A percentile compares a stretch with the other conserved stretches of the same genome.
These are phyloP conservation scores for Nematocida ironsii DNA, from an alignment of 371 early-diverging fungal genomes.

Conservation along the genomic window DNA sequence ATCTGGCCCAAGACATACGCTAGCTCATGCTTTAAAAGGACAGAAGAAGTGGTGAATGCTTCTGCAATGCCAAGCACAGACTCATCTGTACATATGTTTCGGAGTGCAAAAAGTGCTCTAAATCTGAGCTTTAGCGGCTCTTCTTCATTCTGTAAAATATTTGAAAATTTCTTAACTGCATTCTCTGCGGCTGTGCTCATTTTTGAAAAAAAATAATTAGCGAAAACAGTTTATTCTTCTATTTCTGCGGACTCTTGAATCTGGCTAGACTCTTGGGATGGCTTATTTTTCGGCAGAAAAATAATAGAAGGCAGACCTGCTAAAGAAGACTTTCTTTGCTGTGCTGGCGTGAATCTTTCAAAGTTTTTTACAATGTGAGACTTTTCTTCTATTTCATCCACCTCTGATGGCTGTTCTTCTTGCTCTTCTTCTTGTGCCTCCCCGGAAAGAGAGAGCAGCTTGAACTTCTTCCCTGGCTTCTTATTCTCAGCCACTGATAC, in stretches of 20 bases:
- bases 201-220: background rate
- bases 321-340: conserved; percentile 37
- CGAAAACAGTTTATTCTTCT: conserved; percentile 10
- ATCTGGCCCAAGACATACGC: conserved; percentile 98
- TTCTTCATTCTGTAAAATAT: conserved; percentile 24
- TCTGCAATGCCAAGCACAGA: conserved; percentile 74
- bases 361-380: conserved; percentile 49
- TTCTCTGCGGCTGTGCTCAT: conserved; percentile 4
- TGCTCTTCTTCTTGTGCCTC: background rate
- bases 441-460: conserved; percentile 33
- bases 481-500: conserved; percentile 19
- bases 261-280: background rate
- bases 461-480: conserved; percentile 49
- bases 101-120: conserved; percentile 86
- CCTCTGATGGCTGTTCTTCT: conserved; percentile 10
- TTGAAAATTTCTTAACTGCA: conserved; percentile 16
- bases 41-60: conserved; percentile 77
- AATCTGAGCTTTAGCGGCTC: conserved; percentile 62
- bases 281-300: conserved; percentile 30
- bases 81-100: conserved; percentile 76
- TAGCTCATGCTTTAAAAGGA: conserved; percentile 91
- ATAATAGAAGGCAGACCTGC: conserved; percentile 43
- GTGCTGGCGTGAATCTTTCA: conserved; percentile 26
- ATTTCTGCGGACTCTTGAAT: conserved; percentile 1
- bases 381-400: conserved; percentile 38